Evolutionary conservation across 768 basidiomycete species (phyloP), one percentile per base, ranked within the genome.

Genomic region (Xanthoconium stramineum): DNA sequence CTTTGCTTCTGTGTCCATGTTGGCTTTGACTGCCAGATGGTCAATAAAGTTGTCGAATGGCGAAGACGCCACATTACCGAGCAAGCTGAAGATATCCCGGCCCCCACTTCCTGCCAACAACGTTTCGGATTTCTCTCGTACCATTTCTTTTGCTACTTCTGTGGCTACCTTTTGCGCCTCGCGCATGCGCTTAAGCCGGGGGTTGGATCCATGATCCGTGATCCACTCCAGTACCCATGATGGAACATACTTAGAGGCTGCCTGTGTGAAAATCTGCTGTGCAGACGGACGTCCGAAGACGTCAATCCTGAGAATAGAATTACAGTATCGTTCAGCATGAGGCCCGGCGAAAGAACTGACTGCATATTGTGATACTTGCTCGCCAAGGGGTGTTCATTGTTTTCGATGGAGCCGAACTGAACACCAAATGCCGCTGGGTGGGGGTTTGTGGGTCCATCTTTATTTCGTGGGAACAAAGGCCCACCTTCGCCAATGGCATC

Each of bases 401-500:
- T 44, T 14, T 57, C 13, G 33, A 64, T 7, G 14, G 55, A 38
- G 3, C 72, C 73, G 38, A 82, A 81, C 29, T 72, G 72, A 59
- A 81, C 75, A 52, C 81, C 81, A 57, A 83, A 83, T 39, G 78
- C 80, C 49, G 76, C 80, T 71, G 32, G 24, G 20, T 29, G 30
- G 30, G 19, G 19, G 20, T 15, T 53, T 14, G 39, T 30, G 4
- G 5, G n/a, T 35, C 13, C 11, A 24, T 49, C 19, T 29, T 29
- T 19, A 17, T 36, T 9, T 1, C 9, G 7, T 17, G 17, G 38
- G 19, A 30, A 17, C 3, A 15, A 1, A 29, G 30, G 36, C 51
- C 9, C 65, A 79, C 81, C 79, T 65, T 76, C 71, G 9, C 79
- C 82, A 52, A 83, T 78, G 14, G 79, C 75, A 67, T 82, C 82